Evolutionary conservation across 306 rosid genomes (phyloP), one percentile per base, ranked within the genome.

Genomic region (Sindora glabra): DNA sequence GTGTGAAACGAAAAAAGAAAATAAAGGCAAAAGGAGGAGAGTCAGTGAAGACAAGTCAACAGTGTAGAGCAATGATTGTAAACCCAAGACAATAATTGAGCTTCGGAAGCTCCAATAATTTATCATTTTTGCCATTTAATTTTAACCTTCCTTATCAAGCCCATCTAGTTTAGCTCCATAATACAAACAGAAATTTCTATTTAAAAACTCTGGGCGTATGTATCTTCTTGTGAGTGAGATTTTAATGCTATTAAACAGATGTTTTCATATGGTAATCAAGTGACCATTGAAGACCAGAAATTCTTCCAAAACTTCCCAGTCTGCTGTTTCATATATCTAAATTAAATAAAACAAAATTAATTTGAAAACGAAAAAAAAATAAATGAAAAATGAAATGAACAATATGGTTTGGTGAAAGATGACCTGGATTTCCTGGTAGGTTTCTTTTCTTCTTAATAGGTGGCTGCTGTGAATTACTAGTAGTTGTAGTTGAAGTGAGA

Each of bases 371-470:
- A 14, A 11, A 17, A 46, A 9, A 5, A 17, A n/a, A n/a, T n/a
- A 53, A 51, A 14, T 37, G 3, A 37, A 56, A 52, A 56, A n/a
- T 30, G 5, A 56, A 64, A 0, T 42, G 40, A 41, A 30, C n/a
- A n/a, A n/a, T n/a, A 42, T 26, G 49, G 21, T 18, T n/a, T 42
- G 68, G 37, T 10, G 64, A 56, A 46, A 48, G 37, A n/a, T 0
- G 32, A 90, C 97, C 97, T 70, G 97, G 97, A 65, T 76, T 90
- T 77, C 97, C 97, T 26, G 97, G 96, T 46, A 81, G 83, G 81
- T 70, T 90, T 55, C 97, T 79, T 68, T 83, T 90, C 81, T 63
- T 90, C 86, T 84, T 90, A 47, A 53, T 47, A 32, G 82, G 67
- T 15, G 69, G 77, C 14, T 69, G 65, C 24, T 66, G 73, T 23